Percentiles rank a stretch among this genome's conserved stretches.
Conservation (phyloP, 106 monocot species). For the Xerophyta viscosa region DNA sequence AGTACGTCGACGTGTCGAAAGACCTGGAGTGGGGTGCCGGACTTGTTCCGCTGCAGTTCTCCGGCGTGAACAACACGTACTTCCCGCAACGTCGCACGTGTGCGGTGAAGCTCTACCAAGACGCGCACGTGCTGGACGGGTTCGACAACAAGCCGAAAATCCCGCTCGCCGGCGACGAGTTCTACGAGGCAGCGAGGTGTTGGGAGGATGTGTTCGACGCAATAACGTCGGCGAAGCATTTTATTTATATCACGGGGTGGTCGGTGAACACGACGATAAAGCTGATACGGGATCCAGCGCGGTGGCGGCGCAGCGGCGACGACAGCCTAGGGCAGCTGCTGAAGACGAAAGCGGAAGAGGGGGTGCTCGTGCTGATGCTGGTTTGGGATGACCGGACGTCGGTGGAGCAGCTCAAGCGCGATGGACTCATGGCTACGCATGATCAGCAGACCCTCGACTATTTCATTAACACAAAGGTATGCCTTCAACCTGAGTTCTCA, state of each 20-base stretch:
- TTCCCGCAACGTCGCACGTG: slow-evolving; percentile 21
- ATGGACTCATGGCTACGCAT: slow-evolving; percentile 70
- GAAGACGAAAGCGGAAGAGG: slow-evolving; percentile 64
- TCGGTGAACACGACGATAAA: slow-evolving; percentile 32
- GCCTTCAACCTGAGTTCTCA: no score
- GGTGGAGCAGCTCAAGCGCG: slow-evolving; percentile 42
- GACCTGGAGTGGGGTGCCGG: slow-evolving; percentile 16
- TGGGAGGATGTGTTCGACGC: slow-evolving; percentile 40
- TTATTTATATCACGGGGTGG: slow-evolving; percentile 47
- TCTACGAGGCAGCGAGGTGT: slow-evolving; percentile 18
- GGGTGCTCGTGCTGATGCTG: slow-evolving; percentile 63
- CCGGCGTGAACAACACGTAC: slow-evolving; percentile 27
- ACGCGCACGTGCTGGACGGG: slow-evolving; percentile 19
- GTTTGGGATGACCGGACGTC: slow-evolving; percentile 83
- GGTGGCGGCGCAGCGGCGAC: slow-evolving; percentile 16
- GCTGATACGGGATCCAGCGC: slow-evolving; percentile 22
- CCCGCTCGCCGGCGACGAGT: slow-evolving; percentile 10
- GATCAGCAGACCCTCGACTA: slow-evolving; percentile 54
- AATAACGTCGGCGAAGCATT: slow-evolving; percentile 16
- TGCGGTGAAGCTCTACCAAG: slow-evolving; percentile 24
- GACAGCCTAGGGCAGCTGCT: slow-evolving; percentile 61
- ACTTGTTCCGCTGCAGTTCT: neutral
- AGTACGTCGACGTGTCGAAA: slow-evolving; percentile 4
- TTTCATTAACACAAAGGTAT: slow-evolving; percentile 39
- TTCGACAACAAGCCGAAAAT: slow-evolving; percentile 14